Percentiles rank a stretch among this genome's conserved stretches.
Conservation (phyloP, 2,329 filamentous ascomycete genomes). For the Emydomyces testavorans region DNA sequence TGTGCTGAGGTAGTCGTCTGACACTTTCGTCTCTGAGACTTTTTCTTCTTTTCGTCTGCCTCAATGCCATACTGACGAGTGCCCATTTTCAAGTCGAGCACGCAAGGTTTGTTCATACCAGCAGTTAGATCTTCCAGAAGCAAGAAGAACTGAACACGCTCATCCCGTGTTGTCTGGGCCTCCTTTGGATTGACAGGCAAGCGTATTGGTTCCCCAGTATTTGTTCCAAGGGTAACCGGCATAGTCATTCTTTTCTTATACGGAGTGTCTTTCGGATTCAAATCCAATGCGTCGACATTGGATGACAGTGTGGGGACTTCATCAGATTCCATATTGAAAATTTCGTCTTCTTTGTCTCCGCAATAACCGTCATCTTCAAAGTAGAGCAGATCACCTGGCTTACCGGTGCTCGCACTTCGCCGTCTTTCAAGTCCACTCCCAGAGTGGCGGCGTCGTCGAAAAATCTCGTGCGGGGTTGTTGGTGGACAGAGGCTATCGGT, state of each 20-base stretch:
- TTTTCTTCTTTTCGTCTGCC: conserved; percentile 80
- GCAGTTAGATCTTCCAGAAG: conserved; percentile 89
- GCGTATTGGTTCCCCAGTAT: conserved; percentile 22
- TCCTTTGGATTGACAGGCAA: conserved; percentile 64
- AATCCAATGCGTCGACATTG: background rate
- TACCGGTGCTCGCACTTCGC: conserved; percentile 55
- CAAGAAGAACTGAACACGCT: conserved; percentile 80
- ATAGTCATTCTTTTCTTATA: conserved; percentile 4
- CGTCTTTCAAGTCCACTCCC: conserved; percentile 73
- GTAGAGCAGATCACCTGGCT: conserved; percentile 71
- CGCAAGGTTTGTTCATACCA: conserved; percentile 91
- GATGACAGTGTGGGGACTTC: conserved; percentile 3
- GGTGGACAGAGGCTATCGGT: conserved; percentile 22
- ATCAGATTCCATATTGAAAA: conserved; percentile 57
- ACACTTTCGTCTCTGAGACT: conserved; percentile 87
- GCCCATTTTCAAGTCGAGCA: conserved; percentile 97
- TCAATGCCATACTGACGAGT: conserved; percentile 94
- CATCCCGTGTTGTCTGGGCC: conserved; percentile 44
- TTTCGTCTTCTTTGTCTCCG: conserved; percentile 61
- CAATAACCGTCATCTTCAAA: conserved; percentile 81
- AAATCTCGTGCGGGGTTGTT: conserved; percentile 11
- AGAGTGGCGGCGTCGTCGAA: conserved; percentile 55
- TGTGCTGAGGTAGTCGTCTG: conserved; percentile 81
- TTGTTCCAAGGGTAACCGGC: conserved; percentile 15
- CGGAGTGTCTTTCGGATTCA: conserved; percentile 6